phyloP scores from a whole-genome alignment of 2,329 filamentous ascomycete species.

The Arthrobotrys musiformis region DNA sequence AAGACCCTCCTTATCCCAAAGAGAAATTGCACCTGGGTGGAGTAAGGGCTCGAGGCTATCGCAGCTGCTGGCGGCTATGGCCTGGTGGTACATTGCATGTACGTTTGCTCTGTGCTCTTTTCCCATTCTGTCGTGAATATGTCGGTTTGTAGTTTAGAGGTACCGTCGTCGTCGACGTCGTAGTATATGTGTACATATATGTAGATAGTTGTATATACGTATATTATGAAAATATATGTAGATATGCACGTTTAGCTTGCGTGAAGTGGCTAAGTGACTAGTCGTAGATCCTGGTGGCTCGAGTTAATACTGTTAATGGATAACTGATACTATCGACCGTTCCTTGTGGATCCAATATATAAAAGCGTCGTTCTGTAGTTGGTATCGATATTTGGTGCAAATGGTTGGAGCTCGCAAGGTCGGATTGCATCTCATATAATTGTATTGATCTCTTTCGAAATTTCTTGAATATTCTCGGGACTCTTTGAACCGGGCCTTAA shows the following conservation, averaged over 20 bases:
- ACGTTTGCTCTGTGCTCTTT: not conserved
- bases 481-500: too few relatives aligned
- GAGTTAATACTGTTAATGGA: too few relatives aligned
- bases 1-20: not conserved
- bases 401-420: too few relatives aligned
- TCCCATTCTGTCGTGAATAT: not conserved
- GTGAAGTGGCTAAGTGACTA: not conserved
- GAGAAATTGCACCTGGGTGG: not conserved
- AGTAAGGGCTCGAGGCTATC: too few relatives aligned
- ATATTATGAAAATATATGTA: too few relatives aligned
- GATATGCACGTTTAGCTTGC: not conserved
- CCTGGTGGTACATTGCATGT: not conserved
- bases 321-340: not conserved
- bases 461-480: too few relatives aligned
- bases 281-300: too few relatives aligned
- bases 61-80: not conserved
- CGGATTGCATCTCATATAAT: too few relatives aligned
- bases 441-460: too few relatives aligned
- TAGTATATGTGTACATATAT: not conserved
- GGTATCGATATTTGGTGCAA: too few relatives aligned
- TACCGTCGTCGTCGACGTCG: conserved; percentile 31
- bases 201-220: not conserved
- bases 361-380: too few relatives aligned
- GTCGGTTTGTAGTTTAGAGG: not conserved
- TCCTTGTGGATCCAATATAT: too few relatives aligned